Evolutionary conservation across 1,284 basidiomycete genomes (phyloP), one percentile per base, ranked within the genome.

Genomic region (Golubevia sp.): DNA sequence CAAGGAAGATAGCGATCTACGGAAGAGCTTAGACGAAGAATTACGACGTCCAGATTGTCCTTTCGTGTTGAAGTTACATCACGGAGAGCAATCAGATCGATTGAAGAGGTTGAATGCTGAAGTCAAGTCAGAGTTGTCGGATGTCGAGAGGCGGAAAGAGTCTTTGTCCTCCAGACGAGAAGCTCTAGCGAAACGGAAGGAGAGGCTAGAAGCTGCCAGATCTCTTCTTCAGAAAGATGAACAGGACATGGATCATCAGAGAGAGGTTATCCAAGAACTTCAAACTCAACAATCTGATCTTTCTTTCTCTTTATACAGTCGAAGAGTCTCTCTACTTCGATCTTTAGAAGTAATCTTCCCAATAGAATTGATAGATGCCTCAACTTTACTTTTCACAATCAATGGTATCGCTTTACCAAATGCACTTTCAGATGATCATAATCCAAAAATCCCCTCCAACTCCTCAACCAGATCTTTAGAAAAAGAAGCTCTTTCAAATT

Each of bases 301-400:
- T 6, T 15, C 56, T n/a, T 8, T 58, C 34, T 27, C 27, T 2
- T n/a, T 58, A 11, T n/a, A 27, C 8, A 38, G 27, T 4, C 58
- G 53, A 24, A 73, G 75, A 4, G 68, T 67, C 1, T 61, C 61
- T 7, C 60, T 83, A 38, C 61, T 82, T 2, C 71, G 69, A 2
- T 68, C 68, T 3, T 67, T 83, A 18, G 79, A 82, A 49, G 54
- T 60, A 11, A 76, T 83, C 62, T 83, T 73, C 49, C 80, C 79
- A 13, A 77, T 83, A 66, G 71, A 82, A 34, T 59, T 82, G 13
- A 68, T 67, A 20, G 71, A 75, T 56, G 73, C 76, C 0, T 73
- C 76, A 8, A 66, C 68, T 3, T 66, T 83, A n/a, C 71, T 82
- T 13, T 82, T 76, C 52, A 76, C 75, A 21, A 79, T 83, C 38